A percentile compares a stretch with the other conserved stretches of the same genome.
These are phyloP conservation scores for Neonectria sp. DNA, from an alignment of 2,329 filamentous ascomycete species.

Conservation along the genomic window DNA sequence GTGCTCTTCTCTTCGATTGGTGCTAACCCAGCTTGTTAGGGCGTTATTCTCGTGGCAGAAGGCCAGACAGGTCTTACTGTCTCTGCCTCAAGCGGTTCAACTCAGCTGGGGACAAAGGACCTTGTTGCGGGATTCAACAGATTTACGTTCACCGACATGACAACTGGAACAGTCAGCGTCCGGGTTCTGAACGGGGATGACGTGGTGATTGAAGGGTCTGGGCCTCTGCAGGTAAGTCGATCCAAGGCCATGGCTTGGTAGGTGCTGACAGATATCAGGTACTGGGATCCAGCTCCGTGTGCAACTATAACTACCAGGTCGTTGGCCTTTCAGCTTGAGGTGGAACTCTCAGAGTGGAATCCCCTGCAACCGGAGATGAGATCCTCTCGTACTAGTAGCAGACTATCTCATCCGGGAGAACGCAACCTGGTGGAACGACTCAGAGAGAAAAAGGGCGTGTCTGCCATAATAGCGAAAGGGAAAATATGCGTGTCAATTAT, in stretches of 20 bases:
- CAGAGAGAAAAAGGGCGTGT: background rate
- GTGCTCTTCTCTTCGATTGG: background rate
- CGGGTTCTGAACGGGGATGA: constrained; percentile 2
- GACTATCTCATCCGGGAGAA: background rate
- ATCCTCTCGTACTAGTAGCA: background rate
- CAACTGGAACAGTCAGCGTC: constrained; percentile 1
- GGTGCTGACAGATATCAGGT: constrained; percentile 12
- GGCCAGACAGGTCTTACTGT: constrained; percentile 14
- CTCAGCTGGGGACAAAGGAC: background rate
- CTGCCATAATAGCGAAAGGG: no score
- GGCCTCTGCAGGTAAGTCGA: constrained; percentile 14
- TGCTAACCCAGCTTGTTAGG: background rate
- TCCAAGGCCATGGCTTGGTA: no score
- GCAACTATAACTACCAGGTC: constrained; percentile 27
- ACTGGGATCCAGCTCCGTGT: constrained; percentile 12
- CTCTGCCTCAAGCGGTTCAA: constrained; percentile 3
- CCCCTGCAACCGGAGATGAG: background rate
- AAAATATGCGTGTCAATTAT: background rate
- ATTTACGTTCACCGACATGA: constrained; percentile 13
- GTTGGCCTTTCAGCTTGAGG: constrained; percentile 1
- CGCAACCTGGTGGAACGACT: no score
- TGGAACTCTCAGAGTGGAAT: background rate
- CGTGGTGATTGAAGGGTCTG: background rate
- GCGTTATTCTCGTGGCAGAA: constrained; percentile 12
- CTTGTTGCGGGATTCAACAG: constrained; percentile 19